Evolutionary conservation across 75 land plant genomes (phyloP).

Genomic region (Pseudotsuga menziesii): DNA sequence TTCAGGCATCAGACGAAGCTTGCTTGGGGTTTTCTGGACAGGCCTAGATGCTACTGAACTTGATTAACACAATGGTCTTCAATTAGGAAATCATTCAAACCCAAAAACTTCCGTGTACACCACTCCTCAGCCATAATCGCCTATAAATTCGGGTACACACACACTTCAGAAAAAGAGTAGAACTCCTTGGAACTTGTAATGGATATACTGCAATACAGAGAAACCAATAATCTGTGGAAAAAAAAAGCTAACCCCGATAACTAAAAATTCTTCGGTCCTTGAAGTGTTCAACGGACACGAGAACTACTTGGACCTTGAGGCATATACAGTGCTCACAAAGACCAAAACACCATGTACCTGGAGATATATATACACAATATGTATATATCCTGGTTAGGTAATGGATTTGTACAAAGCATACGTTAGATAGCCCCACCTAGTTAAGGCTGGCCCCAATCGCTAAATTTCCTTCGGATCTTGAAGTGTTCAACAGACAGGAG

Average conservation of each 20-base stretch:
- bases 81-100: not conserved
- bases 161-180: not conserved
- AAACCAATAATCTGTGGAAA: not conserved
- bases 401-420: no score
- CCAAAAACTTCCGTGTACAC: not conserved
- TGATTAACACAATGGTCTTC: not conserved
- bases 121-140: not conserved
- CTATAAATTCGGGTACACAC: not conserved
- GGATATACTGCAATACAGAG: not conserved
- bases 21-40: slow-evolving; percentile 6
- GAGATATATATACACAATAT: no score
- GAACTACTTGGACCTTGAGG: not conserved
- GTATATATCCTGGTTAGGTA: no score
- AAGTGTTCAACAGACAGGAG: not conserved
- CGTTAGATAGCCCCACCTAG: no score
- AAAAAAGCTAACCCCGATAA: not conserved
- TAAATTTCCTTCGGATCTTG: not conserved
- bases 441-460: not conserved
- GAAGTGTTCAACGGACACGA: not conserved
- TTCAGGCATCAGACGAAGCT: slow-evolving; percentile 4
- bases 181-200: slow-evolving; percentile 3
- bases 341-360: not conserved
- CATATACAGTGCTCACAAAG: not conserved
- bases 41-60: slow-evolving; percentile 2
- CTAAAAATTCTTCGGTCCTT: not conserved